A percentile compares a stretch with the other conserved stretches of the same genome.
phyloP scores from a whole-genome alignment of 2,329 filamentous ascomycete species.

The Lizonia empirigonia region DNA sequence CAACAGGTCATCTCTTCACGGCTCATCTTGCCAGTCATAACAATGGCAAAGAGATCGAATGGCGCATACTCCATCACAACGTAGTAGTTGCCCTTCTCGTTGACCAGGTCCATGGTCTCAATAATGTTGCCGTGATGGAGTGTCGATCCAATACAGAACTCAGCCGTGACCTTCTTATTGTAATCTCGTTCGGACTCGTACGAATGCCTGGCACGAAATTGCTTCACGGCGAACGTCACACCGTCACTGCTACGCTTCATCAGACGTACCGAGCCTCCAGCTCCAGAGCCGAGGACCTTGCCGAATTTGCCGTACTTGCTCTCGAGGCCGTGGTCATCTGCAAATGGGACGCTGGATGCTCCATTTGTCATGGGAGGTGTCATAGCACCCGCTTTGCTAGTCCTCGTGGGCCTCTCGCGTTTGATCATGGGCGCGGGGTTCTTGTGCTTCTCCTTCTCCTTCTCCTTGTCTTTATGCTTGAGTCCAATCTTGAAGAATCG shows the following conservation, averaged over 20 bases:
- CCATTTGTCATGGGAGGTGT: conserved; percentile 46
- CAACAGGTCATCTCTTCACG: conserved; percentile 88
- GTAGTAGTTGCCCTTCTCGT: conserved; percentile 93
- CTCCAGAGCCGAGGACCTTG: conserved; percentile 89
- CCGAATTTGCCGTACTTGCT: conserved; percentile 97
- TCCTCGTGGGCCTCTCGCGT: conserved; percentile 53
- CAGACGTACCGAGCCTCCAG: conserved; percentile 89
- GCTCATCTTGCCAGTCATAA: conserved; percentile 98
- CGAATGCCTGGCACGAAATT: conserved; percentile 88
- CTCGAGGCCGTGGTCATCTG: conserved; percentile 86
- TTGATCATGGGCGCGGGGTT: conserved; percentile 69
- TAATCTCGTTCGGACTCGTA: conserved; percentile 97
- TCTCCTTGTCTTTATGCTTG: conserved; percentile 58
- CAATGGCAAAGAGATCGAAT: conserved; percentile 93
- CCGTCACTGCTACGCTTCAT: conserved; percentile 94
- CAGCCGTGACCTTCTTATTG: conserved; percentile 95
- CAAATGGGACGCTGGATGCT: conserved; percentile 72
- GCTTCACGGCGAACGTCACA: conserved; percentile 95
- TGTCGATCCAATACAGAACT: conserved; percentile 97
- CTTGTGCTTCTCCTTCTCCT: conserved; percentile 57
- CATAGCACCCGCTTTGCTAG: conserved; percentile 48
- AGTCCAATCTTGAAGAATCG: conserved; percentile 89
- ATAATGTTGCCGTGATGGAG: conserved; percentile 98
- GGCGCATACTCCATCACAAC: conserved; percentile 99
- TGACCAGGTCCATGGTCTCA: conserved; percentile 94